Base-by-base conservation (phyloP, 108 stramenopile genomes). In the Pseudonitzschia multistriata region DNA sequence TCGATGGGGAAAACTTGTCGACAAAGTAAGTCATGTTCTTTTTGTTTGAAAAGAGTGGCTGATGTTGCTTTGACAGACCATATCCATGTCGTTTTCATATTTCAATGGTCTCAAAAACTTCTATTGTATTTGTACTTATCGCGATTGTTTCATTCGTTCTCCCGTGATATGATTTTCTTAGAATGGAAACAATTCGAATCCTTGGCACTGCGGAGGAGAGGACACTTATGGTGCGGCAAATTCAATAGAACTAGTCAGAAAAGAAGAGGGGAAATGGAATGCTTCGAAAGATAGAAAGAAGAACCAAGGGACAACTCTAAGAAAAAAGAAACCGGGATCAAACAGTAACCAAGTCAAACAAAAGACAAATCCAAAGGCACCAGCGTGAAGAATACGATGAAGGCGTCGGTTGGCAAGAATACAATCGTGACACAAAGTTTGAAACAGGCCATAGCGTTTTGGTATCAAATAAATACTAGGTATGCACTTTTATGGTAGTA, bases 1-100 rank as follows among this genome's bases (percentile, higher is more conserved):
- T 73, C 70, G 95, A 42, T 98, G 97, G 97, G 96, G 96, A 34
- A 92, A 85, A 66, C 85, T 91, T 17, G 93, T 94, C 1, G 90
- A 88, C 66, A 84, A 84, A 25, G 54, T 55, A 27, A 55, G 13
- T 27, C 13, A 0, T 55, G 14, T 55, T 14, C 10, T 13, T 55
- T 28, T 22, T 55, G 24, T 14, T 14, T 21, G 25, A 30, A 30
- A 30, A 8, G 14, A 14, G 29, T 25, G 14, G n/a, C 22, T 25
- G 24, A 8, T 55, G 54, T 53, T 53, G 11, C 25, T 39, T 39
- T 39, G 7, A 39, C 37, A n/a, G n/a, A n/a, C 10, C 37, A 5
- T 5, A 39, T 10, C 10, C 10, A 5, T 39, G 10, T 10, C 37
- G 37, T 5, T 45, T 2, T 10, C 8, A 45, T 2, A 17, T 13